These are phyloP conservation scores for Funneliformis mosseae DNA, from an alignment of 192 early-diverging fungal genomes.

Conservation along the genomic window DNA sequence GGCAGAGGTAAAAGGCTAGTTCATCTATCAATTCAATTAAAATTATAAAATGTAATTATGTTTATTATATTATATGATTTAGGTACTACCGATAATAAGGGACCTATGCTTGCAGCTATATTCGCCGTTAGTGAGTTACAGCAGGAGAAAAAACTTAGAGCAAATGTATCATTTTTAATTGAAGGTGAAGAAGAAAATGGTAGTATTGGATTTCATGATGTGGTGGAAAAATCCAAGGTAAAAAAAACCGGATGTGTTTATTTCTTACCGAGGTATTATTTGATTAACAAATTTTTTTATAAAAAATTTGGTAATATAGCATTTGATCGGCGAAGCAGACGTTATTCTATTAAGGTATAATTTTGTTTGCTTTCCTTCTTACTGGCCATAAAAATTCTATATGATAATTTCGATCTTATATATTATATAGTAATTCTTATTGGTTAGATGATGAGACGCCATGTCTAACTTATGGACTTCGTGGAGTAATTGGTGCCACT, in stretches of 20 bases:
- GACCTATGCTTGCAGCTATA: slow-evolving; percentile 71
- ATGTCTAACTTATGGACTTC: slow-evolving; percentile 78
- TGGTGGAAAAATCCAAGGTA: slow-evolving; percentile 56
- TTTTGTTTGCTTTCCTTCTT: no score
- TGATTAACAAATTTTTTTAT: neutral
- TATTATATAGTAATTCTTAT: slow-evolving; percentile 68
- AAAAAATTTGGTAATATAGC: slow-evolving; percentile 2
- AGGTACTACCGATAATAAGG: slow-evolving; percentile 77
- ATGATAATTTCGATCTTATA: neutral
- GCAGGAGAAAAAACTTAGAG: slow-evolving; percentile 55
- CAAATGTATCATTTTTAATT: slow-evolving; percentile 74
- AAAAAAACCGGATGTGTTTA: neutral
- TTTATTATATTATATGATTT: neutral
- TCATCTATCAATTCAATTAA: neutral
- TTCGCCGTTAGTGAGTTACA: slow-evolving; percentile 72
- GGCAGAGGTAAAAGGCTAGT: slow-evolving; percentile 54
- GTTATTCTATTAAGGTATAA: slow-evolving; percentile 56
- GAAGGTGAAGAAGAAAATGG: slow-evolving; percentile 83
- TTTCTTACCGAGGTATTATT: neutral
- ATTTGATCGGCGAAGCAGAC: slow-evolving; percentile 54
- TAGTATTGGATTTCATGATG: slow-evolving; percentile 66
- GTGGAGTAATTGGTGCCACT: slow-evolving; percentile 71
- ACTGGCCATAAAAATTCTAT: no score
- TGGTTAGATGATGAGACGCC: slow-evolving; percentile 79
- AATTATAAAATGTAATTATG: neutral